Conservation (phyloP, 768 basidiomycete genomes). For the Naganishia kalamii region DNA sequence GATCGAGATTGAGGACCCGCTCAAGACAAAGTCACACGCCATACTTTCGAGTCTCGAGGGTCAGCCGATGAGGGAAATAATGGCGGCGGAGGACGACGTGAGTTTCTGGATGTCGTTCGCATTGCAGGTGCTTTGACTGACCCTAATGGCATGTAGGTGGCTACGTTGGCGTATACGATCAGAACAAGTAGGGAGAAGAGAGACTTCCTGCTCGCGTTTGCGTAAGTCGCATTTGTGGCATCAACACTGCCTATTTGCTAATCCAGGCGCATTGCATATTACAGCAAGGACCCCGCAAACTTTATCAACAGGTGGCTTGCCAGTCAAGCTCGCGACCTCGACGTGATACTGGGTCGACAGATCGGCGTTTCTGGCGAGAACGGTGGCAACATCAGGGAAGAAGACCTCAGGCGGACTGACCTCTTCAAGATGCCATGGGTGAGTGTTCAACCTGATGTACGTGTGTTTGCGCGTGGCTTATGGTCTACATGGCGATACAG, state of each 20-base stretch:
- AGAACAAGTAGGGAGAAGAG: slow-evolving; percentile 81
- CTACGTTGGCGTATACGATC: slow-evolving; percentile 73
- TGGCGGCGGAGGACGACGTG: slow-evolving; percentile 83
- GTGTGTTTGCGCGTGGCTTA: too few relatives aligned
- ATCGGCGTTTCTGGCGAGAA: slow-evolving; percentile 54
- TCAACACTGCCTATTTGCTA: background rate
- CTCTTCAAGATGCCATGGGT: slow-evolving; percentile 92
- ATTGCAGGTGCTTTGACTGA: background rate
- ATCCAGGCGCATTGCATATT: background rate
- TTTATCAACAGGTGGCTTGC: slow-evolving; percentile 88
- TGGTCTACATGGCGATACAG: too few relatives aligned
- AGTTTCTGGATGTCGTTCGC: slow-evolving; percentile 16
- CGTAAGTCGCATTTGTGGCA: slow-evolving; percentile 39
- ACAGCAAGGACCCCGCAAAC: slow-evolving; percentile 58
- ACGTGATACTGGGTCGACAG: slow-evolving; percentile 74
- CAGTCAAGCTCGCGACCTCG: slow-evolving; percentile 84
- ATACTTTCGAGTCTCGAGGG: slow-evolving; percentile 65
- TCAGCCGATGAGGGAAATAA: slow-evolving; percentile 59
- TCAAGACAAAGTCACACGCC: slow-evolving; percentile 64
- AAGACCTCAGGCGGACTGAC: slow-evolving; percentile 80
- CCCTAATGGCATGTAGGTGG: slow-evolving; percentile 54
- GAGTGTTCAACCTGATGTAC: background rate
- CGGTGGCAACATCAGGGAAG: slow-evolving; percentile 59
- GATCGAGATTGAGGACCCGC: slow-evolving; percentile 74
- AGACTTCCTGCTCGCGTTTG: slow-evolving; percentile 76